These are phyloP conservation scores for Ganoderma sinense DNA, from an alignment of 1,284 basidiomycete genomes.

Conservation along the genomic window DNA sequence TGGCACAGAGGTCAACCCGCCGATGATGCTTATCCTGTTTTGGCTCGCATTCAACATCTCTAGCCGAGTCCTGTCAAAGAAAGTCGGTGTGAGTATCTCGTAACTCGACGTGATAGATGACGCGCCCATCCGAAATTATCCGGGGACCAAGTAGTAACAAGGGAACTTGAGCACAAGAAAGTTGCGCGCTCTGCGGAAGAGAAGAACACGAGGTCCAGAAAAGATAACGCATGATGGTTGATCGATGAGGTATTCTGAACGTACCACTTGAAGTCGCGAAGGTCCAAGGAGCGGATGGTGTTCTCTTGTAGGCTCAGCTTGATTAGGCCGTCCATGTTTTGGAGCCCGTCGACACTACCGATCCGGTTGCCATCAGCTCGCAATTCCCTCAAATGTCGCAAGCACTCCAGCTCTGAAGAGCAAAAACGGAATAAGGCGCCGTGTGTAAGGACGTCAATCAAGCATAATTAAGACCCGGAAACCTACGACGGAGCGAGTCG, in stretches of 20 bases:
- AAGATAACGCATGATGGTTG: neutral
- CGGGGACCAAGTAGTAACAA: neutral
- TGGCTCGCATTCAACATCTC: slow-evolving; percentile 86
- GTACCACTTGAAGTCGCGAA: slow-evolving; percentile 75
- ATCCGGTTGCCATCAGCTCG: slow-evolving; percentile 89
- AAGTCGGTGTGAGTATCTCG: slow-evolving; percentile 30
- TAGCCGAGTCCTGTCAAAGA: slow-evolving; percentile 69
- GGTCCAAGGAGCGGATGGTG: slow-evolving; percentile 69
- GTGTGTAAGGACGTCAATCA: slow-evolving; percentile 11
- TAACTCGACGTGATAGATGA: slow-evolving; percentile 34
- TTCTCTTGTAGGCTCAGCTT: slow-evolving; percentile 89
- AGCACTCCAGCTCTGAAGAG: slow-evolving; percentile 77
- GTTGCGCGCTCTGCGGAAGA: neutral
- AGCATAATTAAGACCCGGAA: slow-evolving; percentile 4
- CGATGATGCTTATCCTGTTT: slow-evolving; percentile 73
- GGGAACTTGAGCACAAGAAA: neutral
- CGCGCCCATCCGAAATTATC: neutral
- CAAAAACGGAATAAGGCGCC: slow-evolving; percentile 16
- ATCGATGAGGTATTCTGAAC: slow-evolving; percentile 37
- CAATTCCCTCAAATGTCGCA: slow-evolving; percentile 89
- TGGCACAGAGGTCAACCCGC: slow-evolving; percentile 68
- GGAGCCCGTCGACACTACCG: slow-evolving; percentile 78
- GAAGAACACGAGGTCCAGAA: neutral
- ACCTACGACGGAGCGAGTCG: slow-evolving; percentile 86
- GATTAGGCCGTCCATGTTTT: slow-evolving; percentile 80